phyloP scores from a whole-genome alignment of 805 yeast species.

The Cyberlindnera galapagoensis region DNA sequence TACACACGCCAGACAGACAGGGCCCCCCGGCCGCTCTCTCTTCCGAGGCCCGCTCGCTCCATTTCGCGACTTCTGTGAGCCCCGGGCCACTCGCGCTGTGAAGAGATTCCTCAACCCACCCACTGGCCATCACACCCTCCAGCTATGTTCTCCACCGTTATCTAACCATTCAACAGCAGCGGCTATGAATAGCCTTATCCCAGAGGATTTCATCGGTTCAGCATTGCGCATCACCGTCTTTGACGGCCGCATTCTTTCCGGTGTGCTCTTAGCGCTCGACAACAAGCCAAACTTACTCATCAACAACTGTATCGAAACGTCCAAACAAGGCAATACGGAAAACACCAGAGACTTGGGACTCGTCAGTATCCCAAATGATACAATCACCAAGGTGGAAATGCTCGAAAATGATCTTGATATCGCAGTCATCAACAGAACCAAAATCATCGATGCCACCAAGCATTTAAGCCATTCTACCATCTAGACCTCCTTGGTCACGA shows the following conservation, averaged over 20 bases:
- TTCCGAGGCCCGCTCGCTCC: too few relatives aligned
- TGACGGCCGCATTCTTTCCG: conserved; percentile 17
- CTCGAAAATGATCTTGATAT: conserved; percentile 14
- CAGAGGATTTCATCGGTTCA: conserved; percentile 18
- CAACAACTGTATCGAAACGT: conserved; percentile 15
- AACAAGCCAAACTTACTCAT: conserved; percentile 22
- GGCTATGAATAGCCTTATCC: neutral
- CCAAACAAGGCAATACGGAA: conserved; percentile 1
- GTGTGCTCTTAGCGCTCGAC: conserved; percentile 22
- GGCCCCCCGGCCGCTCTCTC: too few relatives aligned
- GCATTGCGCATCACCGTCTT: conserved; percentile 10
- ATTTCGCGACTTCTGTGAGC: too few relatives aligned
- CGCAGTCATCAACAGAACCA: conserved; percentile 13
- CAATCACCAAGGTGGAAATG: conserved; percentile 14
- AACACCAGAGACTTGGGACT: conserved; percentile 17
- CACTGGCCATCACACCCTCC: too few relatives aligned
- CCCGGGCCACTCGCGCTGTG: too few relatives aligned
- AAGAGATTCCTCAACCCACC: too few relatives aligned
- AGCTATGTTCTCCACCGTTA: too few relatives aligned
- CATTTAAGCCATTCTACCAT: too few relatives aligned
- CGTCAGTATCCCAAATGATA: conserved; percentile 18
- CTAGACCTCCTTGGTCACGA: too few relatives aligned
- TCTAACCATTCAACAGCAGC: too few relatives aligned
- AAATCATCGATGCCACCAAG: too few relatives aligned
- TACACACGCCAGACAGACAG: too few relatives aligned